A percentile compares a stretch with the other conserved stretches of the same genome.
phyloP scores from a whole-genome alignment of 2,329 filamentous ascomycete genomes.

The Xylaria hypoxylon region DNA sequence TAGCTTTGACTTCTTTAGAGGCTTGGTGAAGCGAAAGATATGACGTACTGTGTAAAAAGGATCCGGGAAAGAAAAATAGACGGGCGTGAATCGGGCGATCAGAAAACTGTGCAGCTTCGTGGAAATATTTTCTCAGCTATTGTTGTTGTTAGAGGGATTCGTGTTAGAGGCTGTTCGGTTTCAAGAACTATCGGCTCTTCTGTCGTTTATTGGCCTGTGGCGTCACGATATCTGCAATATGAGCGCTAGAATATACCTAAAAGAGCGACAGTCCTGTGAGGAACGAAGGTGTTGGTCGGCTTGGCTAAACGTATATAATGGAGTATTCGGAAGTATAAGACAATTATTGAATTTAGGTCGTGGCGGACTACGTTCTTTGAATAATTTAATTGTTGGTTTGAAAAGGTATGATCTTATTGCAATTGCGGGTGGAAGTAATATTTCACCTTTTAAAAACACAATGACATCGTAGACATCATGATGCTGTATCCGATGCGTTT shows the following conservation, averaged over 20 bases:
- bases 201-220: neutral
- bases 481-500: neutral
- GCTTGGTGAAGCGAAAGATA: conserved; percentile 83
- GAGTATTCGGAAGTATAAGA: neutral
- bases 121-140: neutral
- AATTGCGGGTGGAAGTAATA: neutral
- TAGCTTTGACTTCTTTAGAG: conserved; percentile 97
- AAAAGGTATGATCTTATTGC: too few species aligned
- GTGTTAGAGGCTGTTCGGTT: neutral
- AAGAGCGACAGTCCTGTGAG: neutral
- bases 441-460: neutral
- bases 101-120: neutral
- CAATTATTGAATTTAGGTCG: neutral
- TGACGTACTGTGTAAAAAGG: neutral
- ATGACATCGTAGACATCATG: conserved; percentile 23
- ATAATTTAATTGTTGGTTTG: neutral
- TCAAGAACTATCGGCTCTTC: neutral
- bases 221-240: neutral
- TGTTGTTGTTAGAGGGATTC: neutral
- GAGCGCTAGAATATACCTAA: neutral
- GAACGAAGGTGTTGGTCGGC: neutral
- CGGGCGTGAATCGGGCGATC: neutral
- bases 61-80: neutral
- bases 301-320: neutral
- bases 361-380: neutral